Percentiles rank a stretch among this genome's conserved stretches.
Conservation (phyloP, 768 basidiomycete species). For the Cystofilobasidium ferigula region DNA sequence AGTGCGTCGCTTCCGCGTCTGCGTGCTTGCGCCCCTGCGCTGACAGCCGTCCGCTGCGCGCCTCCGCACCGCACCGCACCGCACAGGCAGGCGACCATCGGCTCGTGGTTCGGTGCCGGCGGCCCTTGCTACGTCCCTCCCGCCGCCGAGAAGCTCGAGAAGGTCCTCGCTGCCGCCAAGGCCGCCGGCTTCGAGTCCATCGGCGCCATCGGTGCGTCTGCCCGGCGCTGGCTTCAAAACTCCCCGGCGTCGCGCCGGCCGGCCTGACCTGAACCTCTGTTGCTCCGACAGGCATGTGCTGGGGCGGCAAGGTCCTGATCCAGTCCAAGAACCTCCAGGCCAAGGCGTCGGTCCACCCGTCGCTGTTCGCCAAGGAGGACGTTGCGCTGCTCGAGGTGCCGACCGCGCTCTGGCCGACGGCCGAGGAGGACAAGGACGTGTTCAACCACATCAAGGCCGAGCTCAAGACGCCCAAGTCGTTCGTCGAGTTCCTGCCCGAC, state of each 20-base stretch:
- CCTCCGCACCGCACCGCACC: neutral
- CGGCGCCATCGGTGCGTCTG: slow-evolving; percentile 8
- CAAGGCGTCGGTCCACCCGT: slow-evolving; percentile 22
- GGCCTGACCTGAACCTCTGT: neutral
- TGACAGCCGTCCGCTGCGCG: neutral
- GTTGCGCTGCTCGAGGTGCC: slow-evolving; percentile 13
- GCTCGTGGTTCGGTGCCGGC: neutral
- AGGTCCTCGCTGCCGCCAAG: slow-evolving; percentile 15
- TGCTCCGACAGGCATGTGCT: slow-evolving; percentile 9
- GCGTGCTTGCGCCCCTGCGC: neutral
- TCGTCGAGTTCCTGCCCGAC: neutral
- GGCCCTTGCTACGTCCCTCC: neutral
- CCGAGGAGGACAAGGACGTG: slow-evolving; percentile 20
- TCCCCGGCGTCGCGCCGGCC: no score
- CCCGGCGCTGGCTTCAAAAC: neutral
- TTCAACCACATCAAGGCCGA: slow-evolving; percentile 14
- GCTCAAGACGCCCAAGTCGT: slow-evolving; percentile 13
- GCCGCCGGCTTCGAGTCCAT: slow-evolving; percentile 6
- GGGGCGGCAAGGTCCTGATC: slow-evolving; percentile 25
- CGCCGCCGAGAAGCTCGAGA: neutral
- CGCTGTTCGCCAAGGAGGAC: slow-evolving; percentile 21
- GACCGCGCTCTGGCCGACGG: slow-evolving; percentile 20
- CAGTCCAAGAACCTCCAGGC: slow-evolving; percentile 9
- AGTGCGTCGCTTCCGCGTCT: neutral
- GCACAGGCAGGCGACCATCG: slow-evolving; percentile 3